phyloP scores from a whole-genome alignment of 2,329 filamentous ascomycete species.

The Drechmeria coniospora region DNA sequence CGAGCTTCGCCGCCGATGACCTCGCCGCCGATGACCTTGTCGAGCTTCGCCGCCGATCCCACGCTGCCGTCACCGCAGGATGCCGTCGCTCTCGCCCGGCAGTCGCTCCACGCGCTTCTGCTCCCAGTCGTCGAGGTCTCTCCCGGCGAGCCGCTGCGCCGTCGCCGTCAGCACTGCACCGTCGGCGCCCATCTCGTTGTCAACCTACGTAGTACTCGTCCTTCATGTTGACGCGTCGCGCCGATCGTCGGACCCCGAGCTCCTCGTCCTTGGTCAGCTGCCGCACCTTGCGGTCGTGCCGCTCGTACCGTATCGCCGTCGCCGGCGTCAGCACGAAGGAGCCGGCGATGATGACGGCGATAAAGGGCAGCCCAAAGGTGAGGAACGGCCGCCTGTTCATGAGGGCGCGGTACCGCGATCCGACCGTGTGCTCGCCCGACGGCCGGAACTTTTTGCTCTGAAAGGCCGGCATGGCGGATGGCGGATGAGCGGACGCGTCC shows the following conservation, averaged over 20 bases:
- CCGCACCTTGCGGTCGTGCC: slow-evolving; percentile 77
- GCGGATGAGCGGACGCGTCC: no score
- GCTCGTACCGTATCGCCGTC: slow-evolving; percentile 85
- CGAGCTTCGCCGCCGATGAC: no score
- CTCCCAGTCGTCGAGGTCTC: slow-evolving; percentile 92
- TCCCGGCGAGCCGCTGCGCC: slow-evolving; percentile 39
- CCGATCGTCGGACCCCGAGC: slow-evolving; percentile 59
- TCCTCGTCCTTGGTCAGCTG: slow-evolving; percentile 77
- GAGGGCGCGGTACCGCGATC: slow-evolving; percentile 58
- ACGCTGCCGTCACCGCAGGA: slow-evolving; percentile 36
- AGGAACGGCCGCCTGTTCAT: slow-evolving; percentile 74
- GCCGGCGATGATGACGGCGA: slow-evolving; percentile 75
- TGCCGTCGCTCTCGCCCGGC: slow-evolving; percentile 78
- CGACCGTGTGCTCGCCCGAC: slow-evolving; percentile 50
- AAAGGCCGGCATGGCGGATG: slow-evolving; percentile 39
- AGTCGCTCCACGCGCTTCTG: slow-evolving; percentile 86
- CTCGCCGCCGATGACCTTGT: no score
- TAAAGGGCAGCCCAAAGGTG: slow-evolving; percentile 86
- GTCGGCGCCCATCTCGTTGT: no score
- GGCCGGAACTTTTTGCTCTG: slow-evolving; percentile 56
- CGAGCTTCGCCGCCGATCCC: no score
- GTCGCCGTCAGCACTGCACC: slow-evolving; percentile 2
- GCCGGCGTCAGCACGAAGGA: slow-evolving; percentile 92
- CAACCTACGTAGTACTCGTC: slow-evolving; percentile 76
- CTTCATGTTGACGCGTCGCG: slow-evolving; percentile 60